Conservation (phyloP, 495 filamentous ascomycete species). For the Umbilicaria muhlenbergii region DNA sequence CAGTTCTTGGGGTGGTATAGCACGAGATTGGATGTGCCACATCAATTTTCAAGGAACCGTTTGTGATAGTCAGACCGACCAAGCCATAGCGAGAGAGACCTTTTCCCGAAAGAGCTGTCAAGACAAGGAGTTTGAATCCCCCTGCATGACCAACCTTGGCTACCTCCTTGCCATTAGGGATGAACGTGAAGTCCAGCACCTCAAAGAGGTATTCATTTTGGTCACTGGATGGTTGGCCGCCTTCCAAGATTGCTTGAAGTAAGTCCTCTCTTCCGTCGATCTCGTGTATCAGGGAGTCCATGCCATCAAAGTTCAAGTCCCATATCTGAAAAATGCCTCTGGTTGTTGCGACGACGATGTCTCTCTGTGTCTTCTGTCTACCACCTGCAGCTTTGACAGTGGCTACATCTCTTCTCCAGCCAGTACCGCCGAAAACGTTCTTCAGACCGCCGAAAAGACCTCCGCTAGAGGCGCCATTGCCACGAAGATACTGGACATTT, state of each 20-base stretch:
- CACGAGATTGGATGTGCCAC: conserved; percentile 46
- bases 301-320: conserved; percentile 75
- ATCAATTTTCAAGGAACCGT: conserved; percentile 22
- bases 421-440: conserved; percentile 48
- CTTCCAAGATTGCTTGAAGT: conserved; percentile 7
- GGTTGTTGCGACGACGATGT: conserved; percentile 60
- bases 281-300: conserved; percentile 35
- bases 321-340: conserved; percentile 65
- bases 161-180: conserved; percentile 17
- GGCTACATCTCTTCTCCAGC: conserved; percentile 56
- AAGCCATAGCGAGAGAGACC: conserved; percentile 29
- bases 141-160: conserved; percentile 7
- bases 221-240: conserved; percentile 4
- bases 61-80: conserved; percentile 24
- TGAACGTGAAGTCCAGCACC: conserved; percentile 29
- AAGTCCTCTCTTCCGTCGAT: conserved; percentile 32
- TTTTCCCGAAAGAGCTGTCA: conserved; percentile 15
- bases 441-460: conserved; percentile 68
- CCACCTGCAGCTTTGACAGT: conserved; percentile 56
- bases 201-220: conserved; percentile 12
- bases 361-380: conserved; percentile 63
- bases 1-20: conserved; percentile 32
- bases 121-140: conserved; percentile 14
- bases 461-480: conserved; percentile 24
- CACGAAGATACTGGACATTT: conserved; percentile 55